Conservation (phyloP, 1,284 basidiomycete genomes). For the Ustilago trichophora region DNA sequence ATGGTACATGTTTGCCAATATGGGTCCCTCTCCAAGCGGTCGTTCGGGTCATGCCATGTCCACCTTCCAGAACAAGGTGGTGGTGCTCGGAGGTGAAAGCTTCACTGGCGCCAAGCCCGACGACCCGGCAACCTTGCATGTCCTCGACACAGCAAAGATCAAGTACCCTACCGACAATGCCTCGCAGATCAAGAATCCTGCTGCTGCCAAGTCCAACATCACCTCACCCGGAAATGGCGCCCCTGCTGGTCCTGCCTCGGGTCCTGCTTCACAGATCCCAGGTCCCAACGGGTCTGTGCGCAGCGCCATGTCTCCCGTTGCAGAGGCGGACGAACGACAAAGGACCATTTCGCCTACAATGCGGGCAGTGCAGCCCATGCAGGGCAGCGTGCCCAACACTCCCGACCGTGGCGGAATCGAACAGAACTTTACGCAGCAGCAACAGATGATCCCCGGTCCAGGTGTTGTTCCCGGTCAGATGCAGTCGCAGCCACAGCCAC, state of each 20-base stretch:
- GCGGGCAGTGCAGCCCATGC: conserved; percentile 11
- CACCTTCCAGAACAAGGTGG: conserved; percentile 83
- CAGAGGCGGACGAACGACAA: conserved; percentile 36
- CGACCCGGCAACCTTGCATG: conserved; percentile 83
- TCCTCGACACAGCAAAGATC: conserved; percentile 69
- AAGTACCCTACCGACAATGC: conserved; percentile 64
- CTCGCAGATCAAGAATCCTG: conserved; percentile 34
- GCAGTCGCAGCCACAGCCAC: not conserved
- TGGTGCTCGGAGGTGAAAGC: conserved; percentile 93
- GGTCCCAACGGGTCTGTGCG: conserved; percentile 23
- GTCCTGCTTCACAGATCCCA: conserved; percentile 16
- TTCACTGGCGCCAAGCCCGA: conserved; percentile 76
- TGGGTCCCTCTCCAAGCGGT: conserved; percentile 91
- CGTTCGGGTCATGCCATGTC: conserved; percentile 96
- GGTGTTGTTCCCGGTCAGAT: not conserved
- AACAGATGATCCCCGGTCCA: conserved; percentile 4
- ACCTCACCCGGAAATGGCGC: conserved; percentile 14
- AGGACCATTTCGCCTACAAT: conserved; percentile 43
- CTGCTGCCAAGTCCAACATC: conserved; percentile 31
- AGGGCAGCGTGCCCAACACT: conserved; percentile 16
- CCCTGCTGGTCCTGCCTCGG: conserved; percentile 11
- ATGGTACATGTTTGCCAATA: conserved; percentile 99
- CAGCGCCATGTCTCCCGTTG: conserved; percentile 42
- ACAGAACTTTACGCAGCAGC: conserved; percentile 18
- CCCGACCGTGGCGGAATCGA: conserved; percentile 14